Evolutionary conservation across 192 early-diverging fungal genomes (phyloP), one percentile per base, ranked within the genome.

Genomic region (Backusella tarrabulga): DNA sequence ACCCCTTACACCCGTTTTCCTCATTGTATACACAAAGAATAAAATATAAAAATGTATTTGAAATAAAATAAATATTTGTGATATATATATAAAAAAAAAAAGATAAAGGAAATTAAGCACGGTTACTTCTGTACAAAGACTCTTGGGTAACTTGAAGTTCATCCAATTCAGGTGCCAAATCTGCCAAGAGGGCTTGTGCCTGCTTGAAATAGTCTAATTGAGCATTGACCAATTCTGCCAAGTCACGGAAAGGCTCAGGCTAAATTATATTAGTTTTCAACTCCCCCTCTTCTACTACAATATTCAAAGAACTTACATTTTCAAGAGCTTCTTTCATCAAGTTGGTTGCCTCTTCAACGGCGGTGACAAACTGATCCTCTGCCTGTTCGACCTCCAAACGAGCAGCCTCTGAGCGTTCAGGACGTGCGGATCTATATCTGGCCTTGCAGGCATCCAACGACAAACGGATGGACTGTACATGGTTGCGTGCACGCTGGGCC

Each of bases 131-230:
- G 81, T 95, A 93, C 35, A 97, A 82, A 4, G 96, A 92, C 73
- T 99, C 97, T 79, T 98, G 96, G 5, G 96, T 97, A 35, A 96
- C 94, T 42, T 92, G 89, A 76, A 99, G 92, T 87, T 99, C 97
- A 74, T 98, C 97, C 67, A 99, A 91, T 79, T 99, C 97, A 1
- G 96, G 96, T 32, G 91, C 92, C 56, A 95, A 76, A 77, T 95
- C 92, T 7, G 85, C 81, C 74, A 96, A 82, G 42, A 89, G 74
- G 56, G 89, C 88, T 40, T 90, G 87, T n/a, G 90, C 90, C 83
- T 93, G 91, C 87, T 97, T 94, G 87, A 91, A 94, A 88, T 92
- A 98, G 11, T 84, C 83, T 23, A 96, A 85, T 88, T 98, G 96
- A 11, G 94, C 93, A 36, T 89, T 87, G 9, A 98, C 94, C 76